phyloP scores from a whole-genome alignment of 1,284 basidiomycete species.

The Boletus semigastroideus region DNA sequence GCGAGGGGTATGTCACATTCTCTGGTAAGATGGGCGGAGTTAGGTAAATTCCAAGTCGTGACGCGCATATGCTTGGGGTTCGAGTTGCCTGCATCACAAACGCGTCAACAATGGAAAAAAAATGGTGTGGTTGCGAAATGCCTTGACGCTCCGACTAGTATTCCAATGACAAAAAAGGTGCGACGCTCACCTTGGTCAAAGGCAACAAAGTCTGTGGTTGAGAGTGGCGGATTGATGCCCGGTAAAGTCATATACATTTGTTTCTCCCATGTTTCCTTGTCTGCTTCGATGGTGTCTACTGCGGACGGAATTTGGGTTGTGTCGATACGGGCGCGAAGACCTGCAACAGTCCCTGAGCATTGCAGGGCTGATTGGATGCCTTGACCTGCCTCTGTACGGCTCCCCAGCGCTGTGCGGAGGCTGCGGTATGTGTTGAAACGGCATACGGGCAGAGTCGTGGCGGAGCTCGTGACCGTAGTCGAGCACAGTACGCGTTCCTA shows the following conservation, averaged over 20 bases:
- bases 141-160: background rate
- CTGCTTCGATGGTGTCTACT: conserved; percentile 79
- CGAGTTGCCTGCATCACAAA: conserved; percentile 55
- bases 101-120: conserved; percentile 10
- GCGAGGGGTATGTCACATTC: conserved; percentile 87
- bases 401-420: conserved; percentile 81
- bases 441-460: conserved; percentile 17
- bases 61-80: conserved; percentile 86
- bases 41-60: conserved; percentile 87
- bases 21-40: conserved; percentile 75
- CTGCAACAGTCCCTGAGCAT: conserved; percentile 36
- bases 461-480: background rate
- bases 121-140: background rate
- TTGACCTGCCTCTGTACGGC: conserved; percentile 53
- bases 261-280: conserved; percentile 82
- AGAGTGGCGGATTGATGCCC: conserved; percentile 76
- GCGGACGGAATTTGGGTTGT: conserved; percentile 91
- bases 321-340: conserved; percentile 83
- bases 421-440: conserved; percentile 52
- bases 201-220: conserved; percentile 85
- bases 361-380: background rate
- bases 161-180: background rate
- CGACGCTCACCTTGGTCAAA: conserved; percentile 82
- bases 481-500: background rate
- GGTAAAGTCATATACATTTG: conserved; percentile 78